Conservation (phyloP, 148 eudicot species). For the Diospyros kaki region DNA sequence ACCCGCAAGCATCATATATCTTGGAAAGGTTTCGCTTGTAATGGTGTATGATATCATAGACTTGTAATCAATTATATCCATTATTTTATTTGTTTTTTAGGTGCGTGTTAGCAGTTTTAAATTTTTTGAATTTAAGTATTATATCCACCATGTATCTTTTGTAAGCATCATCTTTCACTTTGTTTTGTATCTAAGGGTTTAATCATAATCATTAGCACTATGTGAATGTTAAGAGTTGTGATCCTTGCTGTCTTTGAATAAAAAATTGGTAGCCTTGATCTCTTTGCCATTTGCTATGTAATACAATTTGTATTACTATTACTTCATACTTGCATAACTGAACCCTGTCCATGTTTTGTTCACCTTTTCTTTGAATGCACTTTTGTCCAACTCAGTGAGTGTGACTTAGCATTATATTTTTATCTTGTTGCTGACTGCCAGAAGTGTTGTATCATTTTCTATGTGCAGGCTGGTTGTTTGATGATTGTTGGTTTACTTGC, state of each 20-base stretch:
- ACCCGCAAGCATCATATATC: not conserved
- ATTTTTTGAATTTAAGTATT: not conserved
- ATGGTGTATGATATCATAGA: not conserved
- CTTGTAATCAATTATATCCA: not conserved
- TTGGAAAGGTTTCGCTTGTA: not conserved
- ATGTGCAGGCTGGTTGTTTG: constrained; percentile 65
- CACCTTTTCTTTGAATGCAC: not conserved
- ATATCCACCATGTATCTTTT: too few species aligned
- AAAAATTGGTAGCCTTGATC: too few species aligned
- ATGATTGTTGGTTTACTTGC: constrained; percentile 76
- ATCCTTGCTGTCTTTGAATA: too few species aligned
- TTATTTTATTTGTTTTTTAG: not conserved
- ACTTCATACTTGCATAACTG: too few species aligned
- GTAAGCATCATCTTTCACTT: not conserved
- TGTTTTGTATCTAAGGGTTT: not conserved
- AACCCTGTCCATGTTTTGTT: too few species aligned
- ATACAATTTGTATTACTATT: too few species aligned
- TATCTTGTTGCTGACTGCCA: not conserved
- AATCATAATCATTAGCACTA: too few species aligned
- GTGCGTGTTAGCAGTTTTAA: not conserved
- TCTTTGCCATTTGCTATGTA: too few species aligned
- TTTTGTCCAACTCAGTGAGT: not conserved
- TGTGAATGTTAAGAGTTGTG: too few species aligned
- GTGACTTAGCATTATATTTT: not conserved
- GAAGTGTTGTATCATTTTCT: not conserved